Base-by-base conservation (phyloP, 2,329 filamentous ascomycete genomes). In the Penicillium griseofulvum region DNA sequence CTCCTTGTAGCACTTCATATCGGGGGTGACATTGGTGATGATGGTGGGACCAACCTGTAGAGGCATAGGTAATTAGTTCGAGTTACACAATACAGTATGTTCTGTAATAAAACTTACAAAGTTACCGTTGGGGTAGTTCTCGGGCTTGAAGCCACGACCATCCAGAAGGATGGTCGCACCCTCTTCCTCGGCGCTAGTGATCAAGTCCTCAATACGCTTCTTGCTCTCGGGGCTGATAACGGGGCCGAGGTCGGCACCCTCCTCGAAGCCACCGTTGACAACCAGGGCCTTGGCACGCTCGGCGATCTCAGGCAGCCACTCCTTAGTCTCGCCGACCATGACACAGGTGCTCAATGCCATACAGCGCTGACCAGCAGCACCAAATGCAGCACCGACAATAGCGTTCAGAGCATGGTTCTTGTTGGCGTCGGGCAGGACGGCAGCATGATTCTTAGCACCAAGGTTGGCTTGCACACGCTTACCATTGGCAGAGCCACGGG, bases 401-500 rank as follows among this genome's bases (percentile, higher is more conserved):
- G 84, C 83, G 65, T 87, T 87, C 42, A 88, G 70, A 4, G 84
- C 79, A 55, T 86, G 83, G 73, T 87, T 86, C 79, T 87, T 87
- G 76, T 87, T 86, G 76, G 80, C 83, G 71, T 88, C 86, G 1
- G 85, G 85, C 28, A 88, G 76, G 24, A 88, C 80, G 44, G 83
- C 83, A 41, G 84, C 85, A 69, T 88, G 86, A 76, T 88, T 88
- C 79, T 88, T 88, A 3, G 85, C 86, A 31, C 86, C 85, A 54
- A 88, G 71, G 72, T 88, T 88, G 67, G 85, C 85, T 72, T 88
- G 86, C 17, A 87, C 84, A 63, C 86, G 83, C 76, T 88, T 88
- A 60, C 86, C 85, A 54, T 87, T 85, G 65, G 85, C 85, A n/a
- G 83, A 85, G n/a, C 81, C 85, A 43, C 85, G 83, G 38, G 78